phyloP scores from a whole-genome alignment of 495 filamentous ascomycete species.

The Aspergillus baeticus region DNA sequence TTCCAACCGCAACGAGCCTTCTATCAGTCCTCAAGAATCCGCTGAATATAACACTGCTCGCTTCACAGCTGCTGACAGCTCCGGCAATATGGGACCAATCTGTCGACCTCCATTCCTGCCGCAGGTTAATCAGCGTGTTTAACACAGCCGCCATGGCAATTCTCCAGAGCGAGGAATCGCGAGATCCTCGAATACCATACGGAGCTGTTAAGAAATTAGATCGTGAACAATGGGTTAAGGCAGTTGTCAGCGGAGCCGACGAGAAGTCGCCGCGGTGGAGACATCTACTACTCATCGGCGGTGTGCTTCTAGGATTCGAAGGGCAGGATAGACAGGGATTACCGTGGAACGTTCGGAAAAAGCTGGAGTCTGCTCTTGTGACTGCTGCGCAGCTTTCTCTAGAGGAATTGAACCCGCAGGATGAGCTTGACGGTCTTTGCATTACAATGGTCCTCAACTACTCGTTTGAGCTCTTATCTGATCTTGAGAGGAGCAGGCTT shows the following conservation, averaged over 20 bases:
- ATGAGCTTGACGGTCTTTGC: constrained; percentile 58
- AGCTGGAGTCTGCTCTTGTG: constrained; percentile 73
- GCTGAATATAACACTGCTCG: constrained; percentile 83
- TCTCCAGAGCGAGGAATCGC: constrained; percentile 52
- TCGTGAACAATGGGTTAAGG: constrained; percentile 78
- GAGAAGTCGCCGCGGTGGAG: constrained; percentile 84
- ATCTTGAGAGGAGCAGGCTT: constrained; percentile 53
- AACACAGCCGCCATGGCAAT: constrained; percentile 76
- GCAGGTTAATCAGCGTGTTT: constrained; percentile 81
- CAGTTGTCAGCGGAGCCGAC: constrained; percentile 80
- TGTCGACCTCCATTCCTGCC: constrained; percentile 68
- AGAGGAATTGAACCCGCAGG: constrained; percentile 45
- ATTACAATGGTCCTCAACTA: constrained; percentile 76
- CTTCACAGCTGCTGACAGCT: constrained; percentile 82
- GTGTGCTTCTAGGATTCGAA: constrained; percentile 81
- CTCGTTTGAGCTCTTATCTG: constrained; percentile 71
- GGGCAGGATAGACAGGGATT: constrained; percentile 63
- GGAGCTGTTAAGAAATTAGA: constrained; percentile 47
- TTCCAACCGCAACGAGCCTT: constrained; percentile 77
- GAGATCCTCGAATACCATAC: constrained; percentile 37
- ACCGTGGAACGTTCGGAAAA: constrained; percentile 60
- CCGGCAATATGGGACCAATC: constrained; percentile 82
- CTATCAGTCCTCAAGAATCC: constrained; percentile 84
- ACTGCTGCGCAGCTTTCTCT: constrained; percentile 78
- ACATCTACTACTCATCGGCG: constrained; percentile 77